Conservation (phyloP, 805 yeast species). For the Candida argentea region DNA sequence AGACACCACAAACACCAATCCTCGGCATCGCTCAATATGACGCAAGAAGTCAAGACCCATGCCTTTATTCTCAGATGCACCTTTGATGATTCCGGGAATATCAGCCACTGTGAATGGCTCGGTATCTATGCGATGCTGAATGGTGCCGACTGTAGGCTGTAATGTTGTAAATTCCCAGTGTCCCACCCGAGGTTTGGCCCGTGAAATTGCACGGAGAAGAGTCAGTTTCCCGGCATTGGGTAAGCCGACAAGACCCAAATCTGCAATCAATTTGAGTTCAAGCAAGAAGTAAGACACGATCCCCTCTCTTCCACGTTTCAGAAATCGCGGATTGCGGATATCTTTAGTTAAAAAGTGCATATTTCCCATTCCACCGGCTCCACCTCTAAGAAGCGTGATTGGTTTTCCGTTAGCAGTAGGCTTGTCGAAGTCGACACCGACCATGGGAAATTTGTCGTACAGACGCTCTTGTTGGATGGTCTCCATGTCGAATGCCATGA, state of each 20-base stretch:
- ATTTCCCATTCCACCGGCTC: slow-evolving; percentile 91
- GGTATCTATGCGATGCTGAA: slow-evolving; percentile 51
- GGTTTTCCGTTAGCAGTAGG: slow-evolving; percentile 49
- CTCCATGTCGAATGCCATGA: slow-evolving; percentile 54
- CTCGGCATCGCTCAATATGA: slow-evolving; percentile 87
- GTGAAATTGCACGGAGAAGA: slow-evolving; percentile 72
- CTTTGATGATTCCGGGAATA: slow-evolving; percentile 90
- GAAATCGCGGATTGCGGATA: slow-evolving; percentile 83
- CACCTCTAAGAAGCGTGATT: slow-evolving; percentile 65
- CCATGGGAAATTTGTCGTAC: slow-evolving; percentile 64
- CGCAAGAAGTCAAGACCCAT: slow-evolving; percentile 90
- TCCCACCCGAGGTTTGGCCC: slow-evolving; percentile 85
- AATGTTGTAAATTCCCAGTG: slow-evolving; percentile 96
- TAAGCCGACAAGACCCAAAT: slow-evolving; percentile 85
- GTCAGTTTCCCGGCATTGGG: slow-evolving; percentile 98
- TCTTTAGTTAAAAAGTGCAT: slow-evolving; percentile 84
- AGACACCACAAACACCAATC: slow-evolving; percentile 78
- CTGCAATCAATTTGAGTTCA: slow-evolving; percentile 85
- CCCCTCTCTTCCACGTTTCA: slow-evolving; percentile 69
- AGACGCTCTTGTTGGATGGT: slow-evolving; percentile 45
- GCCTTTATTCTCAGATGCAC: slow-evolving; percentile 78
- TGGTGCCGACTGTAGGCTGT: slow-evolving; percentile 87
- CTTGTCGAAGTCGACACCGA: slow-evolving; percentile 65
- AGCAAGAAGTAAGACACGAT: slow-evolving; percentile 58
- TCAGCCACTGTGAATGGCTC: slow-evolving; percentile 88